These are phyloP conservation scores for Aspergillus bombycis DNA, from an alignment of 2,329 filamentous ascomycete genomes.

Conservation along the genomic window DNA sequence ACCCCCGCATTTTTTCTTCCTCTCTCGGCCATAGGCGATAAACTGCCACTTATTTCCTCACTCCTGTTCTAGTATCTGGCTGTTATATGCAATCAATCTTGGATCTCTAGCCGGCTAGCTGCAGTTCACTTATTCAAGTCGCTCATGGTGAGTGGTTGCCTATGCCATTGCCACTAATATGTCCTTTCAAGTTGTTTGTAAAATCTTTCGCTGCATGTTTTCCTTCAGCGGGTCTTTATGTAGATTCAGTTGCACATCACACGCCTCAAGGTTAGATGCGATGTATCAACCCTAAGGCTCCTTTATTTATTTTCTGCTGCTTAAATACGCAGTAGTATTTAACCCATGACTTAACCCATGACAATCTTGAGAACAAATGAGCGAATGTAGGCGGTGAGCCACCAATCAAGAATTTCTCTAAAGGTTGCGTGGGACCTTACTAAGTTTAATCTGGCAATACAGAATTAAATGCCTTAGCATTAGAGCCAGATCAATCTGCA, in stretches of 20 bases:
- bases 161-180: not conserved
- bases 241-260: not conserved
- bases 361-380: not conserved
- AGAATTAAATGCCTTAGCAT: not conserved
- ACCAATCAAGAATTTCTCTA: not conserved
- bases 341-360: no score
- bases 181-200: not conserved
- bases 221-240: not conserved
- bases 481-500: not conserved
- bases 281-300: not conserved
- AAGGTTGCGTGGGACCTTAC: no score
- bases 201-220: not conserved
- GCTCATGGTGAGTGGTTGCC: not conserved
- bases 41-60: not conserved
- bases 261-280: not conserved
- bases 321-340: not conserved
- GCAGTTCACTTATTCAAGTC: not conserved
- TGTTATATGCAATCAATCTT: conserved; percentile 9
- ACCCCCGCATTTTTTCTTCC: not conserved
- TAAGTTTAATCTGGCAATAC: not conserved
- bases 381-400: not conserved
- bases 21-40: not conserved
- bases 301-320: not conserved
- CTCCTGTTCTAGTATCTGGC: not conserved
- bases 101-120: not conserved